Conservation (phyloP, 2,329 filamentous ascomycete genomes). For the Alternaria consortialis region DNA sequence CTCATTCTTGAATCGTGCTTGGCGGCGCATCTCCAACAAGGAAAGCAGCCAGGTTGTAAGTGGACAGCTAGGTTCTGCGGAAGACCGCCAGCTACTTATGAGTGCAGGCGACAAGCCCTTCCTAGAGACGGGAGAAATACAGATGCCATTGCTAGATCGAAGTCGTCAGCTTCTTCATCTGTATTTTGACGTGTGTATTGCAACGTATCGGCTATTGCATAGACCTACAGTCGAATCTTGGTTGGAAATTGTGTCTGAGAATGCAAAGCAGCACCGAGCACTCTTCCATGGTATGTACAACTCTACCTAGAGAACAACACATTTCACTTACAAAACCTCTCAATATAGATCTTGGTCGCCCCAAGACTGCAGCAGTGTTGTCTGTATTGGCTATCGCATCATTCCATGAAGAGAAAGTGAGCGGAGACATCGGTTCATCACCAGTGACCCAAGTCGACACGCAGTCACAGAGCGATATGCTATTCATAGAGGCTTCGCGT, state of each 20-base stretch:
- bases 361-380: constrained; percentile 53
- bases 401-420: constrained; percentile 56
- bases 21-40: constrained; percentile 71
- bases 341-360: constrained; percentile 41
- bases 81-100: constrained; percentile 57
- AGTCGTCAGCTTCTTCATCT: constrained; percentile 54
- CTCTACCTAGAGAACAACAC: background rate
- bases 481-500: constrained; percentile 52
- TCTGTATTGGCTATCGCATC: constrained; percentile 58
- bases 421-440: constrained; percentile 31
- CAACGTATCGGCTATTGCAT: constrained; percentile 66
- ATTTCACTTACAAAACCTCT: background rate
- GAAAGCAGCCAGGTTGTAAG: constrained; percentile 51
- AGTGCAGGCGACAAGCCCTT: constrained; percentile 63
- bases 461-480: constrained; percentile 46
- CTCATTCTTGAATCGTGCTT: constrained; percentile 70
- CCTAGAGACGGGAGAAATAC: constrained; percentile 44
- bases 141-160: constrained; percentile 23
- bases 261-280: constrained; percentile 29
- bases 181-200: constrained; percentile 68
- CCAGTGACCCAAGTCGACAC: constrained; percentile 36
- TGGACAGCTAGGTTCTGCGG: constrained; percentile 19
- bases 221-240: constrained; percentile 61
- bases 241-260: constrained; percentile 37
- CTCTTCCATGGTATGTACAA: constrained; percentile 49